These are phyloP conservation scores for Quercus wislizeni DNA, from an alignment of 306 rosid species.

Conservation along the genomic window DNA sequence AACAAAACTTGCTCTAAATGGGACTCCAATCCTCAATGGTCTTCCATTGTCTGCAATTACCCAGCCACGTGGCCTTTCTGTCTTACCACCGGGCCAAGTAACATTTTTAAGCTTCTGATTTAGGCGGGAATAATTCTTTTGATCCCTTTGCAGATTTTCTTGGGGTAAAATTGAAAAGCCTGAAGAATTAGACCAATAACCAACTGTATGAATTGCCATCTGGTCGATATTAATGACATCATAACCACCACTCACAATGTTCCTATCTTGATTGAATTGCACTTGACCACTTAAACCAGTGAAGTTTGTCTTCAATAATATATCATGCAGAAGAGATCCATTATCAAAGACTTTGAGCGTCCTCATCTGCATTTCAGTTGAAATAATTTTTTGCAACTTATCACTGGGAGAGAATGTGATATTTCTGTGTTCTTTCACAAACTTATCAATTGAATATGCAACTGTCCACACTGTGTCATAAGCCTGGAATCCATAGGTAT, in stretches of 20 bases:
- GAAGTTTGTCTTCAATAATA: conserved; percentile 55
- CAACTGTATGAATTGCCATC: conserved; percentile 42
- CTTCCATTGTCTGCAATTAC: conserved; percentile 65
- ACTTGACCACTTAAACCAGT: conserved; percentile 74
- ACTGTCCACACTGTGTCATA: conserved; percentile 84
- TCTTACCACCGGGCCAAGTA: conserved; percentile 89
- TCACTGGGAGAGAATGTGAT: conserved; percentile 50
- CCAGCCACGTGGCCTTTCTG: conserved; percentile 88
- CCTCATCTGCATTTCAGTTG: conserved; percentile 46
- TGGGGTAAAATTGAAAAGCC: conserved; percentile 72
- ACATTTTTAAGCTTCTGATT: conserved; percentile 66
- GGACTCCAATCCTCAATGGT: conserved; percentile 87
- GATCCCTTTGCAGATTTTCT: conserved; percentile 34
- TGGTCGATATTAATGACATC: conserved; percentile 69
- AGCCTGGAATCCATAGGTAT: conserved; percentile 68
- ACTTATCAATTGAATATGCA: conserved; percentile 62
- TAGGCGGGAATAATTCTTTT: conserved; percentile 18
- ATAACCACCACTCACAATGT: conserved; percentile 55
- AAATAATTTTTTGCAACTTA: conserved; percentile 24
- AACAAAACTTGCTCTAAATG: conserved; percentile 79
- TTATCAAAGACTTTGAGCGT: conserved; percentile 65
- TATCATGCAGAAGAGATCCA: conserved; percentile 57
- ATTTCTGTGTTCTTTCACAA: conserved; percentile 39
- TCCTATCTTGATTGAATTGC: conserved; percentile 55
- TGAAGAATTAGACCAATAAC: conserved; percentile 73